These are phyloP conservation scores for Calonectria montana DNA, from an alignment of 2,329 filamentous ascomycete genomes.

Conservation along the genomic window DNA sequence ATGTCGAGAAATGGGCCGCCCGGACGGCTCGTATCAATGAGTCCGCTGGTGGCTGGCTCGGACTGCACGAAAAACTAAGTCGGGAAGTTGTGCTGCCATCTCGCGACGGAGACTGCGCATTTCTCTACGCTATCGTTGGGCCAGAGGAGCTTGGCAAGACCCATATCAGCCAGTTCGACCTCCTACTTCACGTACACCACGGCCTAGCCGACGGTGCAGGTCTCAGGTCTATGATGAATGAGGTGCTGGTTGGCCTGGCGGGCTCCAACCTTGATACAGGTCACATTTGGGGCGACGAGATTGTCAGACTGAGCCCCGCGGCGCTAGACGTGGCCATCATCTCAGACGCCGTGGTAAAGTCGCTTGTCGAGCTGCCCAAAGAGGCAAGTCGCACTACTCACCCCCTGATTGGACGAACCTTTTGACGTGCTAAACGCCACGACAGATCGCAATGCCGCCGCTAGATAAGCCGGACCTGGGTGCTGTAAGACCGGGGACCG, in stretches of 20 bases:
- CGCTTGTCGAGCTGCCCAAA: constrained; percentile 8
- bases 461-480: background rate
- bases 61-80: constrained; percentile 1
- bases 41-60: background rate
- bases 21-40: background rate
- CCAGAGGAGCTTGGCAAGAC: background rate
- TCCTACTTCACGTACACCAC: constrained; percentile 18
- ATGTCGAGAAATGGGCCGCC: constrained; percentile 9
- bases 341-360: constrained; percentile 1
- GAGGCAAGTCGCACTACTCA: background rate
- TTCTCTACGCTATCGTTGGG: constrained; percentile 6
- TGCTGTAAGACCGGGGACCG: background rate
- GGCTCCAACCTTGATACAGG: background rate
- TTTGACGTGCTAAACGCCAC: background rate
- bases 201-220: constrained; percentile 8
- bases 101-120: constrained; percentile 7
- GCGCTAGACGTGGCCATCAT: constrained; percentile 10
- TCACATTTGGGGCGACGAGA: constrained; percentile 6
- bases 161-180: constrained; percentile 12
- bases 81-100: constrained; percentile 10
- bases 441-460: constrained; percentile 7
- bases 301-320: constrained; percentile 13
- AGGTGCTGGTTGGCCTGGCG: constrained; percentile 3
- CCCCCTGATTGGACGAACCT: background rate
- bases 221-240: constrained; percentile 10